A percentile compares a stretch with the other conserved stretches of the same genome.
phyloP scores from a whole-genome alignment of 768 basidiomycete genomes.

The Lyophyllum decastes region DNA sequence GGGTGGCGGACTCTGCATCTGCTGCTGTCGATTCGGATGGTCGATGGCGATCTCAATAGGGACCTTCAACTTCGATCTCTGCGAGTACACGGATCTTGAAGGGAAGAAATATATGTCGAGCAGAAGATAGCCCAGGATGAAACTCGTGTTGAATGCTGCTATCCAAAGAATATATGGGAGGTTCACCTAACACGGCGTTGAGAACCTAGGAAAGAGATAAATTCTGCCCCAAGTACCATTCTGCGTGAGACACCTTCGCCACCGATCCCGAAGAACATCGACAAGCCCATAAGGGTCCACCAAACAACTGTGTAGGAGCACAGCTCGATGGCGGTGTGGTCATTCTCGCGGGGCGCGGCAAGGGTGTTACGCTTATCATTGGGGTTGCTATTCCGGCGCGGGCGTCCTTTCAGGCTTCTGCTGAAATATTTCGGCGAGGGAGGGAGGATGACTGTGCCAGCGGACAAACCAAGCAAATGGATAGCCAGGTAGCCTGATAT shows the following conservation, averaged over 20 bases:
- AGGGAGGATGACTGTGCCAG: conserved; percentile 80
- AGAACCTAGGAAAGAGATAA: not conserved
- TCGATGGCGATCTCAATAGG: not conserved
- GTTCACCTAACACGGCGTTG: conserved; percentile 62
- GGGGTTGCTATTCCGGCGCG: conserved; percentile 9
- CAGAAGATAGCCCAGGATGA: conserved; percentile 78
- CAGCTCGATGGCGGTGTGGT: conserved; percentile 76
- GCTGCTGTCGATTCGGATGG: conserved; percentile 6
- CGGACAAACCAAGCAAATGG: conserved; percentile 81
- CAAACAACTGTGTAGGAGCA: conserved; percentile 76
- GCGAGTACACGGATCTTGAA: conserved; percentile 27
- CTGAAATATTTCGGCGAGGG: conserved; percentile 75
- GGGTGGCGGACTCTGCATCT: conserved; percentile 26
- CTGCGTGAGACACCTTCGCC: conserved; percentile 44
- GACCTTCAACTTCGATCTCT: conserved; percentile 31
- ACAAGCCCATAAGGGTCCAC: conserved; percentile 63
- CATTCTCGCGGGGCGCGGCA: conserved; percentile 53
- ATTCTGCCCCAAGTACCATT: conserved; percentile 34
- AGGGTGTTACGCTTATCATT: conserved; percentile 15
- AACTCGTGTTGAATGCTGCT: conserved; percentile 84
- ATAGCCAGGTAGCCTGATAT: conserved; percentile 82
- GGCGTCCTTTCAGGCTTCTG: conserved; percentile 41
- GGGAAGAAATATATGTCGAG: conserved; percentile 75
- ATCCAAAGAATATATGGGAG: conserved; percentile 89
- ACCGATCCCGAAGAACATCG: conserved; percentile 39